A percentile compares a stretch with the other conserved stretches of the same genome.
Conservation (phyloP, 768 basidiomycete genomes). For the Gloeopeniophorella convolvens region DNA sequence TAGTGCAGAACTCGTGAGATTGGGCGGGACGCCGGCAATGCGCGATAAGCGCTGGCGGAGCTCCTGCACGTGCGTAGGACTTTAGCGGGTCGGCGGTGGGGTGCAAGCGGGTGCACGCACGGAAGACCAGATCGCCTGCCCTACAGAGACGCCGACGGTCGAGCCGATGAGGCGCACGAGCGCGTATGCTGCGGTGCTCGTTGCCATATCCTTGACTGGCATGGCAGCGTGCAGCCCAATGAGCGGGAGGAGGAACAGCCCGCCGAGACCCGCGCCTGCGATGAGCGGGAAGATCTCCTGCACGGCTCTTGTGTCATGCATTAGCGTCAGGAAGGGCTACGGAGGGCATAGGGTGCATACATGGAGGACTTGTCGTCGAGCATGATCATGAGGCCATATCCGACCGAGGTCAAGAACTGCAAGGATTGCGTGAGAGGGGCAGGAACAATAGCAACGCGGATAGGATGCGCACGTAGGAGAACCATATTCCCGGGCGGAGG, state of each 20-base stretch:
- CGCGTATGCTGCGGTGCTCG: slow-evolving; percentile 32
- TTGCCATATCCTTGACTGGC: slow-evolving; percentile 41
- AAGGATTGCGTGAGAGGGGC: not conserved
- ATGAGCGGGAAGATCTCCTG: slow-evolving; percentile 31
- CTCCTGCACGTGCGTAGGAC: too few relatives aligned
- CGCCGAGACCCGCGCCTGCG: slow-evolving; percentile 31
- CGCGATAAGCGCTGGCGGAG: not conserved
- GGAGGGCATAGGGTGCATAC: slow-evolving; percentile 24
- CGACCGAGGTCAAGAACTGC: slow-evolving; percentile 28
- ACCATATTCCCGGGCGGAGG: slow-evolving; percentile 31
- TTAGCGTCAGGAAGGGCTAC: too few relatives aligned
- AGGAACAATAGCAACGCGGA: not conserved
- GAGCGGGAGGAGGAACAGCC: slow-evolving; percentile 33
- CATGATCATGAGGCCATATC: slow-evolving; percentile 34
- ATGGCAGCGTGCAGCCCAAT: slow-evolving; percentile 39
- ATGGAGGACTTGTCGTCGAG: slow-evolving; percentile 28
- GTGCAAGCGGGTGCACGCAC: too few relatives aligned
- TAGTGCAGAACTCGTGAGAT: slow-evolving; percentile 6
- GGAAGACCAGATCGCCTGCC: slow-evolving; percentile 24
- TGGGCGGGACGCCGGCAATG: not conserved
- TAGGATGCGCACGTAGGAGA: slow-evolving; percentile 17
- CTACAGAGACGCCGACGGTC: slow-evolving; percentile 25
- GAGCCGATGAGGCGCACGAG: slow-evolving; percentile 30
- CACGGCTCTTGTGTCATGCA: slow-evolving; percentile 21
- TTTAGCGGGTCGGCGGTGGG: too few relatives aligned